A percentile compares a stretch with the other conserved stretches of the same genome.
phyloP scores from a whole-genome alignment of 148 eudicot species.

The Salicornia ramosissima region DNA sequence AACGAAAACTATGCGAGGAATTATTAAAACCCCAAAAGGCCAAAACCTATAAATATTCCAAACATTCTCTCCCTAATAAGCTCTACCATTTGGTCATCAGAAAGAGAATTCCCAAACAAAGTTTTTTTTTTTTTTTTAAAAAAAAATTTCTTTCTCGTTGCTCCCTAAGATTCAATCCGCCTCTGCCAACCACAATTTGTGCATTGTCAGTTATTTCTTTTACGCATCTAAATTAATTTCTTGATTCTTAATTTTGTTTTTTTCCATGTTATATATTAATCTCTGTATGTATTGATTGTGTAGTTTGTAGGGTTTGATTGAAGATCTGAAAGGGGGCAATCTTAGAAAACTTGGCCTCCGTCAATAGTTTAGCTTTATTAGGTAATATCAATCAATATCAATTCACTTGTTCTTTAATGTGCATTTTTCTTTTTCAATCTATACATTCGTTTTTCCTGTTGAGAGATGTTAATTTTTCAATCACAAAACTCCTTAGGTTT shows the following conservation, averaged over 20 bases:
- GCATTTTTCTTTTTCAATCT: too few species aligned
- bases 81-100: constrained; percentile 2
- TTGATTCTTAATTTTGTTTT: too few species aligned
- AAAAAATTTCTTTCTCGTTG: background rate
- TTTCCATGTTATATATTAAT: background rate
- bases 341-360: background rate
- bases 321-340: background rate
- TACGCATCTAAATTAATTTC: too few species aligned
- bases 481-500: too few species aligned
- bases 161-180: constrained; percentile 11
- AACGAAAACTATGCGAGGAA: too few species aligned
- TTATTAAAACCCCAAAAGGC: too few species aligned
- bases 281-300: background rate
- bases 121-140: background rate
- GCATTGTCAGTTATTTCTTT: background rate
- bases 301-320: constrained; percentile 15
- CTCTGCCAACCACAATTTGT: background rate
- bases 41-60: constrained; percentile 1
- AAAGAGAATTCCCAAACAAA: background rate
- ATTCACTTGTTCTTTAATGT: background rate
- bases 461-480: too few species aligned
- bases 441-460: too few species aligned
- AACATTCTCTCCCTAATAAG: too few species aligned
- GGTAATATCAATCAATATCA: constrained; percentile 2
- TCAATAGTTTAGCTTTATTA: background rate